These are phyloP conservation scores for Penicillium antarcticum DNA, from an alignment of 495 filamentous ascomycete genomes.

Conservation along the genomic window DNA sequence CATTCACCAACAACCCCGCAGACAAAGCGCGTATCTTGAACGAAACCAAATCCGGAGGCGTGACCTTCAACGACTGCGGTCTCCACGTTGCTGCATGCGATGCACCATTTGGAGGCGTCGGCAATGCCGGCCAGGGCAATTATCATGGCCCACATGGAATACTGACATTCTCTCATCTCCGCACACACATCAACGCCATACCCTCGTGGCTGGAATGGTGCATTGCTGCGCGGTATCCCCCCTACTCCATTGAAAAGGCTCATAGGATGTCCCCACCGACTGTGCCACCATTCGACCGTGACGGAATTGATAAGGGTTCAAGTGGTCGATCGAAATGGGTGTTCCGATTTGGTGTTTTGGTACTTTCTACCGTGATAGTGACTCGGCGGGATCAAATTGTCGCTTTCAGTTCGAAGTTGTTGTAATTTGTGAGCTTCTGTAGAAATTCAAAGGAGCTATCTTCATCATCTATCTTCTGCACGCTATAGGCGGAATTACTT, in stretches of 20 bases:
- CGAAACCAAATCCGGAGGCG: constrained; percentile 65
- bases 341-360: constrained; percentile 12
- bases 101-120: constrained; percentile 79
- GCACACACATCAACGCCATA: constrained; percentile 45
- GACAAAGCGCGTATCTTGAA: constrained; percentile 63
- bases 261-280: constrained; percentile 47
- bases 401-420: background rate
- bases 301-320: constrained; percentile 39
- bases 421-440: background rate
- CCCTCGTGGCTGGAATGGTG: constrained; percentile 52
- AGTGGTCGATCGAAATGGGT: constrained; percentile 9
- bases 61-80: constrained; percentile 71
- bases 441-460: no score
- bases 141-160: constrained; percentile 78
- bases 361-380: constrained; percentile 1
- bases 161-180: constrained; percentile 70
- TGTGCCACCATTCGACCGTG: constrained; percentile 73
- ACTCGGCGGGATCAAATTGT: background rate
- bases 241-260: constrained; percentile 54
- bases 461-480: background rate
- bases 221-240: constrained; percentile 67
- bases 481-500: constrained; percentile 1
- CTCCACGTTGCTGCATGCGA: constrained; percentile 62
- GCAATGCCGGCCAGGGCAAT: constrained; percentile 68
- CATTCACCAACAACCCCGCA: constrained; percentile 63